Base-by-base conservation (phyloP, 1,139 yeast genomes). In the Pichia sp. region DNA sequence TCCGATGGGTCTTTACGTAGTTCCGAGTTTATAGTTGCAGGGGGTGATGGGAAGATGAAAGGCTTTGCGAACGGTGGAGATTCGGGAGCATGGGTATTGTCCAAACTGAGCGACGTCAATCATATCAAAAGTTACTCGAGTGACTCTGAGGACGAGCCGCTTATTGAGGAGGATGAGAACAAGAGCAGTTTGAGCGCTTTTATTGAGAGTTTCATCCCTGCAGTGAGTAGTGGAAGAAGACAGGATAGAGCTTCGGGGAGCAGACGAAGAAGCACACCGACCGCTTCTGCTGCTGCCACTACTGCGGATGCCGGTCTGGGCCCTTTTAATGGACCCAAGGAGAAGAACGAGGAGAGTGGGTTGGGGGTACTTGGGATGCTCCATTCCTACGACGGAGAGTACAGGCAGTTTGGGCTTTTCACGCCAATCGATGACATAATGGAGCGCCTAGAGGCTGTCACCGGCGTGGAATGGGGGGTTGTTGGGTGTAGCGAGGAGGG, bases 361-460 rank as follows among this genome's bases (percentile, higher is more conserved):
- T 76, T 92, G 34, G 96, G 96, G 4, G 95, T 88, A 1, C 81
- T 89, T 19, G 98, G 98, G 1, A 90, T 92, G 97, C 74, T 92
- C 50, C 97, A 92, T 69, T 89, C 96, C 0, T 90, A 87, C 68
- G 97, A 92, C 67, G 97, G 97, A 15, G 97, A 89, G 62, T 80
- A 80, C 62, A 85, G 86, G 64, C 97, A 92, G 69, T 87, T 92
- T 73, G 97, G 97, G 0, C 77, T 92, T 51, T 90, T 87, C 67
- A 86, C 96, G 0, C 95, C 97, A 0, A 88, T 90, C 75, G 76
- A 80, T 42, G 83, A 82, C 60, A 82, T 90, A 23, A 75, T 92
- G 55, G 78, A 77, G 15, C 77, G 97, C 56, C 75, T 92, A 51
- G 79, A 85, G 50, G 82, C 81, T 54, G 96, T 90, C 2, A 92